Conservation (phyloP, 352 stramenopile genomes). For the Phytophthora europaea region DNA sequence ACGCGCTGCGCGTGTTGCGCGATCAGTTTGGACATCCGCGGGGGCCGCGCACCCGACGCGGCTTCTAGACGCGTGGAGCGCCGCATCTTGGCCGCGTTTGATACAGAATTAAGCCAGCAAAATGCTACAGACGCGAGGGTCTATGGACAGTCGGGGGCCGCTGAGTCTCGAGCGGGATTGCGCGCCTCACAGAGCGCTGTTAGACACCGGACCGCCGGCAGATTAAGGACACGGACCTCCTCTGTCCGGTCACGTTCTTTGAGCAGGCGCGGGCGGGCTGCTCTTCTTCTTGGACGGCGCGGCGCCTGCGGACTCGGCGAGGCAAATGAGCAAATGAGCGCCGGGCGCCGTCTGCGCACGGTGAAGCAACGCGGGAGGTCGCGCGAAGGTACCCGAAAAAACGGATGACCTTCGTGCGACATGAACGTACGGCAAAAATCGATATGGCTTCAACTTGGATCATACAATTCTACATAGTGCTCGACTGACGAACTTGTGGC, state of each 20-base stretch:
- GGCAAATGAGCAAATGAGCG: constrained; percentile 44
- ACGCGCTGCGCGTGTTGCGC: constrained; percentile 51
- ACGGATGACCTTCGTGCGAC: constrained; percentile 11
- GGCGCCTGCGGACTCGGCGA: constrained; percentile 32
- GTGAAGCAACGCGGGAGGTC: constrained; percentile 16
- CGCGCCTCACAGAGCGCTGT: constrained; percentile 22
- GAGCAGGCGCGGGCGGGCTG: background rate
- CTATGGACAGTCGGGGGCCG: constrained; percentile 8
- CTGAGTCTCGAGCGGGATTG: background rate
- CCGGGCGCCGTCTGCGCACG: background rate
- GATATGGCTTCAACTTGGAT: constrained; percentile 4
- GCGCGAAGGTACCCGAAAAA: constrained; percentile 6
- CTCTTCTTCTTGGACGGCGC: constrained; percentile 31
- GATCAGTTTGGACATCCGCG: constrained; percentile 76
- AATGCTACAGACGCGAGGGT: constrained; percentile 14
- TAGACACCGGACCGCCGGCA: constrained; percentile 13
- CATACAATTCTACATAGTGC: constrained; percentile 11
- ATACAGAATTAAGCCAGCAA: constrained; percentile 34
- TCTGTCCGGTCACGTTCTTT: constrained; percentile 17
- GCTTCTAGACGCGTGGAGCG: constrained; percentile 72
- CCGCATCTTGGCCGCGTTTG: constrained; percentile 48
- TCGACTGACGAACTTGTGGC: background rate
- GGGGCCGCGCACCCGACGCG: constrained; percentile 49
- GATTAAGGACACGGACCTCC: constrained; percentile 12
- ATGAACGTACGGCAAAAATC: constrained; percentile 21